Evolutionary conservation across 1,284 basidiomycete genomes (phyloP).

Genomic region (Microbotryum violaceum): DNA sequence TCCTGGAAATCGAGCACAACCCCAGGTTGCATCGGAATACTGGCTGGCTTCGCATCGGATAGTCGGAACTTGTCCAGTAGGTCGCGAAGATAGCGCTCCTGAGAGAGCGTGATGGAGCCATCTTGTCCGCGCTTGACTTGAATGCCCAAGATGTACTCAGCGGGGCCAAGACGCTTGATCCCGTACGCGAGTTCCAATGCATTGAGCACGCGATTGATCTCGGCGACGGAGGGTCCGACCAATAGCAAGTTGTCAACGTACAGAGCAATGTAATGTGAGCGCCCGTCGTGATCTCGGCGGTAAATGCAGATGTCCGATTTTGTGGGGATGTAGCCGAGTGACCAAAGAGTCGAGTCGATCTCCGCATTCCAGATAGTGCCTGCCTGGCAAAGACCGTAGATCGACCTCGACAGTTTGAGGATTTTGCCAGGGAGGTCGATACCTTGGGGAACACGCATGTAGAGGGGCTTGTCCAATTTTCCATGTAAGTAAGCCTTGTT

Average conservation of each 20-base stretch:
- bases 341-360: conserved; percentile 31
- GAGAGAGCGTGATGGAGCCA: conserved; percentile 39
- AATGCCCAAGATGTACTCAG: conserved; percentile 41
- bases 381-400: conserved; percentile 46
- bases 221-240: conserved; percentile 20
- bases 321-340: conserved; percentile 36
- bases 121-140: conserved; percentile 39
- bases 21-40: conserved; percentile 11
- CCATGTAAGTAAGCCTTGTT: conserved; percentile 46
- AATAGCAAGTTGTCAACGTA: conserved; percentile 42
- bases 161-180: conserved; percentile 39
- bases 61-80: conserved; percentile 41
- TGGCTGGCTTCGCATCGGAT: conserved; percentile 36
- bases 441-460: conserved; percentile 40
- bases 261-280: conserved; percentile 31
- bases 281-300: background rate
- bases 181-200: conserved; percentile 35
- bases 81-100: conserved; percentile 40
- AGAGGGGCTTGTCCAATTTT: conserved; percentile 43
- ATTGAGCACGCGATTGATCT: conserved; percentile 33
- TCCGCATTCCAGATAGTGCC: conserved; percentile 41
- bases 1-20: background rate
- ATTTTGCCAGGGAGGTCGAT: conserved; percentile 18
- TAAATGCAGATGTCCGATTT: conserved; percentile 34
- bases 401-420: conserved; percentile 21